phyloP scores from a whole-genome alignment of 257 asterid genomes.

The Nicotiana obtusifolia region DNA sequence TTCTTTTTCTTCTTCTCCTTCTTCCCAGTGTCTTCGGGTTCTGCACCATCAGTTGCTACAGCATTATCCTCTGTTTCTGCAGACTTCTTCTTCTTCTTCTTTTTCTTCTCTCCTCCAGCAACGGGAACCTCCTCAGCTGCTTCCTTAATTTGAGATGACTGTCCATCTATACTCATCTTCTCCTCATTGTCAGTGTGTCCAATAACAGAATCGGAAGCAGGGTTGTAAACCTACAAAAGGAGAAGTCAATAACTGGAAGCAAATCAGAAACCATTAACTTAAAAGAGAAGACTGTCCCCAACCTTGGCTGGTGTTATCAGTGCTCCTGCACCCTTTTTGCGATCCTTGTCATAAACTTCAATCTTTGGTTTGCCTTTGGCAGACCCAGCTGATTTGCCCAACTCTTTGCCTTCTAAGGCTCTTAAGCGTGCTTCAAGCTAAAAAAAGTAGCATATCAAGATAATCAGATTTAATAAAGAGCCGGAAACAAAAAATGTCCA shows the following conservation, averaged over 20 bases:
- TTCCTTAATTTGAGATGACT: slow-evolving; percentile 15
- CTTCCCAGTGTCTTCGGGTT: slow-evolving; percentile 35
- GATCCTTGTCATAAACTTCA: slow-evolving; percentile 74
- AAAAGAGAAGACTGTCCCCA: not conserved
- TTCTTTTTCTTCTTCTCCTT: slow-evolving; percentile 49
- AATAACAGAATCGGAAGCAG: slow-evolving; percentile 63
- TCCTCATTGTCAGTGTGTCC: slow-evolving; percentile 36
- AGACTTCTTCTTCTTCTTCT: slow-evolving; percentile 37
- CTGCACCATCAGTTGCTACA: slow-evolving; percentile 18
- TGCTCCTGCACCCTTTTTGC: slow-evolving; percentile 81
- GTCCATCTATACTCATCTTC: slow-evolving; percentile 12
- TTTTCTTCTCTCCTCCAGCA: slow-evolving; percentile 31
- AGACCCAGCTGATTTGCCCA: slow-evolving; percentile 70
- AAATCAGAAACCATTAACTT: not conserved
- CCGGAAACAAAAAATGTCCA: not conserved
- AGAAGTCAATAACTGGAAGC: not conserved
- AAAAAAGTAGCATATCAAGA: slow-evolving; percentile 1
- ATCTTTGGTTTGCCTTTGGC: slow-evolving; percentile 80
- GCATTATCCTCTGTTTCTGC: slow-evolving; percentile 24
- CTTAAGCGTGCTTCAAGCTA: slow-evolving; percentile 80
- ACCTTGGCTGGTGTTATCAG: slow-evolving; percentile 74
- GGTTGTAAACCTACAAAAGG: slow-evolving; percentile 55
- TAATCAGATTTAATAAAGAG: not conserved
- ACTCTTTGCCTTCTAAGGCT: slow-evolving; percentile 64
- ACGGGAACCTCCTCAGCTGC: slow-evolving; percentile 26